A percentile compares a stretch with the other conserved stretches of the same genome.
Evolutionary conservation across 352 stramenopile species (phyloP).

Genomic region (Pythium aphanidermatum): DNA sequence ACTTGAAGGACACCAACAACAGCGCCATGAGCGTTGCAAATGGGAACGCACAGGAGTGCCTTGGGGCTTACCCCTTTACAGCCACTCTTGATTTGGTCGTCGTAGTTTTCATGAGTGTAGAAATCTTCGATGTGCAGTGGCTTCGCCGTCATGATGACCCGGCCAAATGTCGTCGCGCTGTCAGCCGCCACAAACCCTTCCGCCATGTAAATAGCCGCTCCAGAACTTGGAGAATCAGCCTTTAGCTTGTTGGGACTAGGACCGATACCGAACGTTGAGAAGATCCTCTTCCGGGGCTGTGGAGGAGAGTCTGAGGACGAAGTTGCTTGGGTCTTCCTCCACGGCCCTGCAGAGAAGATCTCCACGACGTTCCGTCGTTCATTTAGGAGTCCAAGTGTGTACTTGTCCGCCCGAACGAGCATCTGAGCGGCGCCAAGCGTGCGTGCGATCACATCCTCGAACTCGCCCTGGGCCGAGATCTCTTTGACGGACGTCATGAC

Average conservation of each 20-base stretch:
- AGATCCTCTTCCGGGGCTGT: conserved; percentile 3
- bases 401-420: conserved; percentile 55
- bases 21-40: conserved; percentile 53
- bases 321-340: conserved; percentile 1
- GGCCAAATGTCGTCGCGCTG: conserved; percentile 54
- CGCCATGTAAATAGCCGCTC: conserved; percentile 22
- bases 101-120: conserved; percentile 53
- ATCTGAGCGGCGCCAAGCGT: conserved; percentile 44
- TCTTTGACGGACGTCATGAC: conserved; percentile 50
- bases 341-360: conserved; percentile 32
- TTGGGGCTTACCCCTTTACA: conserved; percentile 26
- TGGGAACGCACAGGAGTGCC: conserved; percentile 56
- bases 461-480: conserved; percentile 52
- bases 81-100: conserved; percentile 31
- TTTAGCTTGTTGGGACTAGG: conserved; percentile 14
- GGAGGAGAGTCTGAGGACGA: not conserved
- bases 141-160: conserved; percentile 60
- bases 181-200: conserved; percentile 54
- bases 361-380: conserved; percentile 54
- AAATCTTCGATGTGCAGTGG: conserved; percentile 47
- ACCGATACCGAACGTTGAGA: conserved; percentile 19
- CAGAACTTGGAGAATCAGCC: not conserved
- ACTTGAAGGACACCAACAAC: conserved; percentile 58
- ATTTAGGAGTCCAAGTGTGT: conserved; percentile 54
- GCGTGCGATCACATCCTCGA: conserved; percentile 45